Evolutionary conservation across 1,284 basidiomycete species (phyloP), one percentile per base, ranked within the genome.

Genomic region (Ceratobasidium sp.): DNA sequence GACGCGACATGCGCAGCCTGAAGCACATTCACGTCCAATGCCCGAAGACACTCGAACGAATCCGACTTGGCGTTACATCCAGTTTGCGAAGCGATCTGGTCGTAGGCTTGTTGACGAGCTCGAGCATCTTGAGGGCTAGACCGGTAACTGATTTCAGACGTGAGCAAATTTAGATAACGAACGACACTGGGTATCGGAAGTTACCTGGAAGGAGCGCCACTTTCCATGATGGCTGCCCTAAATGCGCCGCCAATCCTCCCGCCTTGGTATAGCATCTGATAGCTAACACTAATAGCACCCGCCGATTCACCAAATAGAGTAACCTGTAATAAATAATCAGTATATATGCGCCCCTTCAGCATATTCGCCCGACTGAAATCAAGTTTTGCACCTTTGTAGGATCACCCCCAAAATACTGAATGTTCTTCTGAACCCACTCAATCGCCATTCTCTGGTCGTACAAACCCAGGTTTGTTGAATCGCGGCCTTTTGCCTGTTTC

Each of bases 401-500:
- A 78, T 87, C 82, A 29, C 87, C 87, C 1, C 86, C 86, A 73
- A 86, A 87, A 1, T 79, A 79, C 50, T 78, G 77, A 65, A 87
- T 85, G 76, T 87, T 82, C 69, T 82, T 66, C 45, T 84, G 82
- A 0, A 87, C 83, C 86, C 86, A 88, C 75, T 84, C 78, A 8
- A 88, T 79, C 36, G 24, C 24, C 53, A 27, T 2, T 24, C 62
- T 5, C 31, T 64, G 62, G 17, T 64, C 62, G 47, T 64, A 51
- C 47, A 64, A 19, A 0, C 62, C 62, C 47, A 64, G 31, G 45
- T 64, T 64, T 1, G 54, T 45, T 1, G 66, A 19, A 31, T 24
- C 41, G n/a, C 57, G 45, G 15, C 24, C 41, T 41, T 47, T 48
- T 2, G 66, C 29, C 31, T 71, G 54, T 1, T 14, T 29, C 17